Percentiles rank a stretch among this genome's conserved stretches.
These are phyloP conservation scores for Lolium multiflorum DNA, from an alignment of 176 grass and related monocot genomes.

Conservation along the genomic window DNA sequence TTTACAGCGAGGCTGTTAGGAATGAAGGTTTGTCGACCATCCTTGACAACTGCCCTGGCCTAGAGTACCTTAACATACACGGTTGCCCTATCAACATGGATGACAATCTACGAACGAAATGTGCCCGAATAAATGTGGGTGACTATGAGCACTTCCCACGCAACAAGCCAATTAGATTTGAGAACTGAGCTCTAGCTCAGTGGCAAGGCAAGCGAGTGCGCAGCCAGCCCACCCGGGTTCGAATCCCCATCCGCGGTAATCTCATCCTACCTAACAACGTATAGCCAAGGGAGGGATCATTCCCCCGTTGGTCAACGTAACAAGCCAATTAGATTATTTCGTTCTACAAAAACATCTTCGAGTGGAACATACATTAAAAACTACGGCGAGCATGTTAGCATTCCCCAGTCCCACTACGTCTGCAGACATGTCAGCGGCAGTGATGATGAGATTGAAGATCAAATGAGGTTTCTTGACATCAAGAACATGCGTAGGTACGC, in stretches of 20 bases:
- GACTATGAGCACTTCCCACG: not conserved
- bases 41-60: not conserved
- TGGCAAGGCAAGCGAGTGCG: too few relatives aligned
- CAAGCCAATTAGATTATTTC: not conserved
- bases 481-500: not conserved
- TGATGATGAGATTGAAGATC: not conserved
- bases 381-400: not conserved
- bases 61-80: constrained; percentile 20
- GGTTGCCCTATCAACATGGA: constrained; percentile 9
- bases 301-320: too few relatives aligned
- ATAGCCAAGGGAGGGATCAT: too few relatives aligned
- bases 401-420: not conserved
- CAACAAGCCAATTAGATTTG: not conserved
- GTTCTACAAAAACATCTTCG: not conserved
- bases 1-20: not conserved
- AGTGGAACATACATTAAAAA: not conserved
- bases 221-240: too few relatives aligned
- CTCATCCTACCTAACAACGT: too few relatives aligned
- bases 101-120: not conserved
- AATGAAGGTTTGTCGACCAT: constrained; percentile 2
- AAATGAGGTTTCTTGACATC: not conserved
- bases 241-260: too few relatives aligned
- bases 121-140: not conserved
- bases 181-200: too few relatives aligned
- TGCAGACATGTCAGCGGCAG: not conserved